phyloP scores from a whole-genome alignment of 148 eudicot genomes.

The Chenopodium suecicum region DNA sequence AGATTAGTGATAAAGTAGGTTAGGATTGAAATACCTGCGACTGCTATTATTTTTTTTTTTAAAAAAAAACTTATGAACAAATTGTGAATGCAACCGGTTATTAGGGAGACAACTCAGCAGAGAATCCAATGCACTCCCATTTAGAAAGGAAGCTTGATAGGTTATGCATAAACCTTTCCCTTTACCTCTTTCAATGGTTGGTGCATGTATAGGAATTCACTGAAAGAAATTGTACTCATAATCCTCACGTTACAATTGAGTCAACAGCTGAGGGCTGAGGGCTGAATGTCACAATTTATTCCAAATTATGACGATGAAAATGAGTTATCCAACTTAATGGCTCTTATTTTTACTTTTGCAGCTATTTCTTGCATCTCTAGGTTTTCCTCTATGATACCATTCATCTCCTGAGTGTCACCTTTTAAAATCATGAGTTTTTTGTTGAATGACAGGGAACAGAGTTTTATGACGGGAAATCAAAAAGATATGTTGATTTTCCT shows the following conservation, averaged over 20 bases:
- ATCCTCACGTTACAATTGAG: neutral
- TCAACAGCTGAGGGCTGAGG: neutral
- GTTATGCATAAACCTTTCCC: neutral
- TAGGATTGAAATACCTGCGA: neutral
- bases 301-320: neutral
- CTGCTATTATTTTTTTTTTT: neutral
- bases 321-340: neutral
- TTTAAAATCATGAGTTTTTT: constrained; percentile 11
- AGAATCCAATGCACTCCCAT: neutral
- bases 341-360: neutral
- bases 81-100: neutral
- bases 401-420: neutral
- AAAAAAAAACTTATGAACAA: neutral
- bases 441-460: constrained; percentile 78
- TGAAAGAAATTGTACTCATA: neutral
- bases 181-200: neutral
- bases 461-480: constrained; percentile 80
- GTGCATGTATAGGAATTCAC: neutral
- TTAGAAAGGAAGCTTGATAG: neutral
- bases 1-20: neutral
- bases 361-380: neutral
- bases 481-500: constrained; percentile 96
- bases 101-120: neutral
- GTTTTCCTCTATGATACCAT: neutral
- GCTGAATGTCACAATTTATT: neutral